Conservation (phyloP, 1,284 basidiomycete genomes). For the Neonothopanus nambi region DNA sequence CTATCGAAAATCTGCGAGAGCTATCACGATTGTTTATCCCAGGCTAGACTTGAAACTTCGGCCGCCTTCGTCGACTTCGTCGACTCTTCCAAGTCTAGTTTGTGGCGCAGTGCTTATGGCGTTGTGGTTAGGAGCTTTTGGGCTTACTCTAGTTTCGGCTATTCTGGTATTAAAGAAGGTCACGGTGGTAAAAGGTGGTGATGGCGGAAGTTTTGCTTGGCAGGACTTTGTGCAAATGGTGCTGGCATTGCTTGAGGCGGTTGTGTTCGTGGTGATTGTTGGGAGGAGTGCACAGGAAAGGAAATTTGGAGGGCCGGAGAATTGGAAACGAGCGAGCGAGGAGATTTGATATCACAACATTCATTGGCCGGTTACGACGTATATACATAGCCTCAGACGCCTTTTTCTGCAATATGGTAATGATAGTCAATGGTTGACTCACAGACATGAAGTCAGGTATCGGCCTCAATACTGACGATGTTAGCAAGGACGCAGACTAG, state of each 20-base stretch:
- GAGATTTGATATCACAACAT: too few relatives aligned
- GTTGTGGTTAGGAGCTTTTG: slow-evolving; percentile 15
- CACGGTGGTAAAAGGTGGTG: not conserved
- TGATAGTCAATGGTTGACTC: too few relatives aligned
- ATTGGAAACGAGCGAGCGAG: slow-evolving; percentile 5
- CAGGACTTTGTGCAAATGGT: slow-evolving; percentile 9
- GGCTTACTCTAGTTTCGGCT: slow-evolving; percentile 5
- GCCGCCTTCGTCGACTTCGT: slow-evolving; percentile 2
- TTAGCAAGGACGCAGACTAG: too few relatives aligned
- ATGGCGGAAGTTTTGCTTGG: not conserved
- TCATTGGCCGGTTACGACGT: too few relatives aligned
- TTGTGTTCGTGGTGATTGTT: slow-evolving; percentile 9
- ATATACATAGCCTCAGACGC: too few relatives aligned
- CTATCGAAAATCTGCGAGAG: slow-evolving; percentile 5
- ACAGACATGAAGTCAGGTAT: too few relatives aligned
- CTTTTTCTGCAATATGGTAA: too few relatives aligned
- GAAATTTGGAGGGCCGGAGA: slow-evolving; percentile 7
- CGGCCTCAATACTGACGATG: too few relatives aligned
- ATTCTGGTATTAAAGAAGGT: slow-evolving; percentile 1
- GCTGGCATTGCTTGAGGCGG: slow-evolving; percentile 7
- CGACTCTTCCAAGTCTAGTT: slow-evolving; percentile 8
- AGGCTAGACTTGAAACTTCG: not conserved
- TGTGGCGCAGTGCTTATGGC: slow-evolving; percentile 5
- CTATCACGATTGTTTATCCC: not conserved
- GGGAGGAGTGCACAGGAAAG: slow-evolving; percentile 10